These are phyloP conservation scores for Garcia nutans DNA, from an alignment of 345 rosid genomes.

Conservation along the genomic window DNA sequence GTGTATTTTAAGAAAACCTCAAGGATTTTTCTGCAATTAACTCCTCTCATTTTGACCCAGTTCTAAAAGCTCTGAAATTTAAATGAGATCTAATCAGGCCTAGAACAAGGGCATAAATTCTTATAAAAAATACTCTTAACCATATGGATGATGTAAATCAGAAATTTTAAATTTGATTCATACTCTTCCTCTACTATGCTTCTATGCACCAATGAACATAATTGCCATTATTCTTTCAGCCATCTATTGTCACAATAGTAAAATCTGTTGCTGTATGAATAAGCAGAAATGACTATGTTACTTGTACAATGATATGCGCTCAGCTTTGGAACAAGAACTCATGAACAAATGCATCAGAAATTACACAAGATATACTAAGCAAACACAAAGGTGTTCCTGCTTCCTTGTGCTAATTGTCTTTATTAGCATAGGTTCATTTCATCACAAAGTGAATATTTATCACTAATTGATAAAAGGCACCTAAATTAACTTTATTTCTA, in stretches of 20 bases:
- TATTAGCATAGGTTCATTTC: neutral
- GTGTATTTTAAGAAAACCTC: too few species aligned
- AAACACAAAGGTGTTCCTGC: neutral
- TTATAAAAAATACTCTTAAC: too few species aligned
- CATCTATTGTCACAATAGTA: neutral
- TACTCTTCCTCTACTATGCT: neutral
- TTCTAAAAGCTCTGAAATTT: neutral
- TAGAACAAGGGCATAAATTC: too few species aligned
- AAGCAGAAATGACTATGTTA: too few species aligned
- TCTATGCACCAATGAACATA: neutral
- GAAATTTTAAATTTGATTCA: too few species aligned
- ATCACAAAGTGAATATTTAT: neutral
- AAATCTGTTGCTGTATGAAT: too few species aligned
- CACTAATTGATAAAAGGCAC: too few species aligned
- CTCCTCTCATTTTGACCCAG: too few species aligned
- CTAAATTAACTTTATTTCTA: too few species aligned
- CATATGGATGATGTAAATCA: too few species aligned
- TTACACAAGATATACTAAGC: neutral
- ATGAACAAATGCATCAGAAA: neutral
- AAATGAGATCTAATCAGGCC: neutral
- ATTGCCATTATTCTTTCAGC: neutral
- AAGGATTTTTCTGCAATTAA: too few species aligned
- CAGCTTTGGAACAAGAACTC: neutral
- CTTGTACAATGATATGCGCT: too few species aligned
- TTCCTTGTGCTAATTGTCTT: neutral